Evolutionary conservation across 2,329 filamentous ascomycete genomes (phyloP).

Genomic region (Xylariomycetidae sp.): DNA sequence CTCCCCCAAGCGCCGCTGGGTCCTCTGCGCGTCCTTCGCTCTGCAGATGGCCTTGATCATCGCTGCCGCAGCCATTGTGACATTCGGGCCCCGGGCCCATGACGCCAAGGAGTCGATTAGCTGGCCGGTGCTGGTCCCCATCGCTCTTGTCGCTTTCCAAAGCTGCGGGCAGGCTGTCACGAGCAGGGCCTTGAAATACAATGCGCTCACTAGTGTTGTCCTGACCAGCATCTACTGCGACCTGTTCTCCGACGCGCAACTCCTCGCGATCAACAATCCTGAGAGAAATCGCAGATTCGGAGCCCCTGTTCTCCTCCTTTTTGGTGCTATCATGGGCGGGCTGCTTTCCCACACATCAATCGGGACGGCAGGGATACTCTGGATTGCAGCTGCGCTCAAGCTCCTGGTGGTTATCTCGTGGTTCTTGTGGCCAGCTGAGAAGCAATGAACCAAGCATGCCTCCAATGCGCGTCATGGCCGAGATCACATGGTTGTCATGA

Average conservation of each 20-base stretch:
- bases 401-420: slow-evolving; percentile 51
- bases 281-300: slow-evolving; percentile 47
- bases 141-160: slow-evolving; percentile 70
- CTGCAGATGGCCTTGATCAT: slow-evolving; percentile 47
- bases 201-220: slow-evolving; percentile 71
- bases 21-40: slow-evolving; percentile 56
- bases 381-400: slow-evolving; percentile 57
- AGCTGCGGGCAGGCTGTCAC: slow-evolving; percentile 74
- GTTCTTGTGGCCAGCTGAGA: slow-evolving; percentile 55
- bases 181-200: slow-evolving; percentile 64
- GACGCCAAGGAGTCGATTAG: slow-evolving; percentile 38
- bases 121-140: slow-evolving; percentile 61
- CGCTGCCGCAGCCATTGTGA: slow-evolving; percentile 50
- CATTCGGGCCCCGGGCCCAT: slow-evolving; percentile 35
- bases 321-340: slow-evolving; percentile 47
- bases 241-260: slow-evolving; percentile 60
- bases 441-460: slow-evolving; percentile 6
- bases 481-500: no score
- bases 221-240: slow-evolving; percentile 81
- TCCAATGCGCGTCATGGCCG: not conserved
- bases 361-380: slow-evolving; percentile 51
- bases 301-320: slow-evolving; percentile 44
- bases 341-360: slow-evolving; percentile 41
- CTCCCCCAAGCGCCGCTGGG: slow-evolving; percentile 58
- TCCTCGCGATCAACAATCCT: slow-evolving; percentile 40